Evolutionary conservation across 2,329 filamentous ascomycete genomes (phyloP).

Genomic region (Laburnicola sp.): DNA sequence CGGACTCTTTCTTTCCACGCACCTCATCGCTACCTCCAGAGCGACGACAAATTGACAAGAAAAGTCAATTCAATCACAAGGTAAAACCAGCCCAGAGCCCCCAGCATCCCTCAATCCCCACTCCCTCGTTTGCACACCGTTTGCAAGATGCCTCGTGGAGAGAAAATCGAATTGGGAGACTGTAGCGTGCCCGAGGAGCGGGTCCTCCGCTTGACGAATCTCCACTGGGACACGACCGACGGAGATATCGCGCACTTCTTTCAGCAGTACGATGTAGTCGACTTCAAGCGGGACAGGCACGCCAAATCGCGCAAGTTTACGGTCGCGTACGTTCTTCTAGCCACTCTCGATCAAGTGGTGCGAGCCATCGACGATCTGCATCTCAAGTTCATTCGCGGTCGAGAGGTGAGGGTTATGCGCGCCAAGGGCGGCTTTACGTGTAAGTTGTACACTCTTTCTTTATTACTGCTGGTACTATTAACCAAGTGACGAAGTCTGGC

Average conservation of each 20-base stretch:
- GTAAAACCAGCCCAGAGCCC: no score
- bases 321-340: conserved; percentile 1
- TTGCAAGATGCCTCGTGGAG: conserved; percentile 4
- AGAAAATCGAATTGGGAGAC: conserved; percentile 1
- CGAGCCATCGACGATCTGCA: conserved; percentile 2
- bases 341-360: neutral
- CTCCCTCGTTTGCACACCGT: neutral
- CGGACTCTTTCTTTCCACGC: no score
- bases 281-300: conserved; percentile 3
- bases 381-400: conserved; percentile 1
- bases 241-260: conserved; percentile 1
- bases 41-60: no score
- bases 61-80: no score
- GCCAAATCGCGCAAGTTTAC: neutral
- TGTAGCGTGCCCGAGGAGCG: conserved; percentile 2
- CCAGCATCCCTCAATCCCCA: no score
- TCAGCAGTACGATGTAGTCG: neutral
- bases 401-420: conserved; percentile 1
- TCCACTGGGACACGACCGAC: conserved; percentile 2
- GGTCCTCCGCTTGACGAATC: conserved; percentile 3
- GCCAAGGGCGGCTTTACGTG: conserved; percentile 4
- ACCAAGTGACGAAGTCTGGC: neutral
- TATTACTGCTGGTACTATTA: no score
- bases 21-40: no score
- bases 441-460: neutral